Conservation (phyloP, 2,329 filamentous ascomycete genomes). For the Fusarium proliferatum region DNA sequence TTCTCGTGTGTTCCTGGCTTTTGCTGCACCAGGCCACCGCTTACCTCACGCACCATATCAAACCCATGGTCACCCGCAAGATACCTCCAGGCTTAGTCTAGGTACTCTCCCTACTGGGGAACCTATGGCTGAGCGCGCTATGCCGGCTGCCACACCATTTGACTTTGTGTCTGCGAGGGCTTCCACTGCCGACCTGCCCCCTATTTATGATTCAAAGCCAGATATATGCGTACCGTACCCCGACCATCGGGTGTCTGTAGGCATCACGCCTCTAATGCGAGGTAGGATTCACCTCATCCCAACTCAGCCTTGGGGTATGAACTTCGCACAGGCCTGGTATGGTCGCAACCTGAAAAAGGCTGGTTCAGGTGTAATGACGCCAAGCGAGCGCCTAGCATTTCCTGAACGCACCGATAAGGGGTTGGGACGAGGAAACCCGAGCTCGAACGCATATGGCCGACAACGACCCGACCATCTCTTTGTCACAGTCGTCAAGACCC, state of each 20-base stretch:
- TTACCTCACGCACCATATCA: slow-evolving; percentile 66
- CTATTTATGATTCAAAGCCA: slow-evolving; percentile 69
- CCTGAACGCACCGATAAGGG: slow-evolving; percentile 39
- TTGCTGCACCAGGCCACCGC: slow-evolving; percentile 73
- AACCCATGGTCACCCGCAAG: slow-evolving; percentile 70
- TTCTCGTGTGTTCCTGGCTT: slow-evolving; percentile 75
- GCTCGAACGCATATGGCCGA: slow-evolving; percentile 62
- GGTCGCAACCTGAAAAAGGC: slow-evolving; percentile 42
- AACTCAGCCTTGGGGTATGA: slow-evolving; percentile 64
- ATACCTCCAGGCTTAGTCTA: slow-evolving; percentile 52
- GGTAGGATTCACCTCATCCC: slow-evolving; percentile 69
- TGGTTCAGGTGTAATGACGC: slow-evolving; percentile 51
- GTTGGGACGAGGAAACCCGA: slow-evolving; percentile 53
- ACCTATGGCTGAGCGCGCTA: slow-evolving; percentile 64
- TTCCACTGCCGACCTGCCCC: slow-evolving; percentile 70
- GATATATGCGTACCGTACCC: slow-evolving; percentile 73
- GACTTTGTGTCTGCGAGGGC: slow-evolving; percentile 63
- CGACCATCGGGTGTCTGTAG: slow-evolving; percentile 70
- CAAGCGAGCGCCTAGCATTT: slow-evolving; percentile 55
- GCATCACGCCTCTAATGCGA: slow-evolving; percentile 54
- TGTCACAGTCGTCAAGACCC: slow-evolving; percentile 70
- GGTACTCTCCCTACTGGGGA: slow-evolving; percentile 71
- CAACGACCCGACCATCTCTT: slow-evolving; percentile 65
- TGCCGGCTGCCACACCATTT: slow-evolving; percentile 66
- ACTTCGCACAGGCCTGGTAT: slow-evolving; percentile 60